These are phyloP conservation scores for Leishmania martiniquensis DNA, from an alignment of 208 protist species.

Conservation along the genomic window DNA sequence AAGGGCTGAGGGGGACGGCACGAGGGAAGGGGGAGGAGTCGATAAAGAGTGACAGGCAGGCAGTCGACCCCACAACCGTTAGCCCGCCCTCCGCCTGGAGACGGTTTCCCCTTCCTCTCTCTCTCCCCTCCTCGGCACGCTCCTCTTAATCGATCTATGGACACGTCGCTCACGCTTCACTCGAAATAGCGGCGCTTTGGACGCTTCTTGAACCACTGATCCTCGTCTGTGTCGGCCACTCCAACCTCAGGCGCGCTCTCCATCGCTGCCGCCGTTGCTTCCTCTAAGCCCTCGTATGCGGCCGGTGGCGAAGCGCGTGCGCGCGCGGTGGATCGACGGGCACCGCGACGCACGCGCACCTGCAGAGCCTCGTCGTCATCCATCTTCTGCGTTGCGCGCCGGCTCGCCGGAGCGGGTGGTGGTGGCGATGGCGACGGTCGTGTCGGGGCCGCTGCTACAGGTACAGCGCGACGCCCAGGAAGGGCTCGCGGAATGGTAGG, in stretches of 20 bases:
- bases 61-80: background rate
- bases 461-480: constrained; percentile 5
- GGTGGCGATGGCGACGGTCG: background rate
- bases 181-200: constrained; percentile 49
- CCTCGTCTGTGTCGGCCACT: background rate
- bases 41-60: background rate
- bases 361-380: constrained; percentile 14
- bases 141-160: background rate
- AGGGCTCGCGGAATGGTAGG: background rate
- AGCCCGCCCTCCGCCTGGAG: background rate
- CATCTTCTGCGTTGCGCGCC: background rate
- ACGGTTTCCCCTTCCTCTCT: too few relatives aligned
- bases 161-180: constrained; percentile 5
- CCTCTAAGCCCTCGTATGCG: background rate
- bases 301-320: constrained; percentile 5
- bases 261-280: background rate
- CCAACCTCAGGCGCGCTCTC: background rate
- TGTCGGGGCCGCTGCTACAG: background rate
- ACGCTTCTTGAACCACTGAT: constrained; percentile 47
- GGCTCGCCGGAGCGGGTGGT: background rate
- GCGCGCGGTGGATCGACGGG: constrained; percentile 17
- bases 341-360: constrained; percentile 24
- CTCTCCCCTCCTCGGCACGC: too few relatives aligned
- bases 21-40: background rate
- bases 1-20: background rate